These are phyloP conservation scores for Solanum rostratum DNA, from an alignment of 257 asterid genomes.

Conservation along the genomic window DNA sequence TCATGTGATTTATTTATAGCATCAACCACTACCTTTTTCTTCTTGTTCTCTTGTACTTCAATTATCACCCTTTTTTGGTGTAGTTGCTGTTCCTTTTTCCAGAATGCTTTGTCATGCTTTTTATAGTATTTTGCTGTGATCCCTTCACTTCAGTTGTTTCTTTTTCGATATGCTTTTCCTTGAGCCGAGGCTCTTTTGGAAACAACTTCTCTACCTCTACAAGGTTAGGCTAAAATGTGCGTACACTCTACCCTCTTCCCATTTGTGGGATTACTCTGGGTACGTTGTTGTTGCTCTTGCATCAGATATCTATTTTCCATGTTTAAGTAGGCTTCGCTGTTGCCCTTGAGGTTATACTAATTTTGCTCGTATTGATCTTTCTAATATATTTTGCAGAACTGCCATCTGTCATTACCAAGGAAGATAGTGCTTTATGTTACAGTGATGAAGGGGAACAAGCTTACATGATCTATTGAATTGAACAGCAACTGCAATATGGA, in stretches of 20 bases:
- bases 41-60: not conserved
- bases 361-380: not conserved
- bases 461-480: not conserved
- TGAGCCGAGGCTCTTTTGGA: not conserved
- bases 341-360: not conserved
- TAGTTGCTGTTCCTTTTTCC: not conserved
- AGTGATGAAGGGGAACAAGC: not conserved
- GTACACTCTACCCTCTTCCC: not conserved
- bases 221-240: not conserved
- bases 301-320: not conserved
- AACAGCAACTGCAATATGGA: constrained; percentile 9
- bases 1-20: not conserved
- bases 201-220: not conserved
- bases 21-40: not conserved
- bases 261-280: not conserved
- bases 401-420: not conserved
- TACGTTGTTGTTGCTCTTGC: not conserved
- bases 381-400: not conserved
- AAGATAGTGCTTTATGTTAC: not conserved
- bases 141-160: not conserved
- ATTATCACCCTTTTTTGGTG: not conserved
- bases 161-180: not conserved
- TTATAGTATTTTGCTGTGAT: not conserved
- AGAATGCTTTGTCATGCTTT: not conserved
- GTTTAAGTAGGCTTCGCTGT: not conserved